phyloP scores from a whole-genome alignment of 108 stramenopile genomes.

The Bacterosira constricta region DNA sequence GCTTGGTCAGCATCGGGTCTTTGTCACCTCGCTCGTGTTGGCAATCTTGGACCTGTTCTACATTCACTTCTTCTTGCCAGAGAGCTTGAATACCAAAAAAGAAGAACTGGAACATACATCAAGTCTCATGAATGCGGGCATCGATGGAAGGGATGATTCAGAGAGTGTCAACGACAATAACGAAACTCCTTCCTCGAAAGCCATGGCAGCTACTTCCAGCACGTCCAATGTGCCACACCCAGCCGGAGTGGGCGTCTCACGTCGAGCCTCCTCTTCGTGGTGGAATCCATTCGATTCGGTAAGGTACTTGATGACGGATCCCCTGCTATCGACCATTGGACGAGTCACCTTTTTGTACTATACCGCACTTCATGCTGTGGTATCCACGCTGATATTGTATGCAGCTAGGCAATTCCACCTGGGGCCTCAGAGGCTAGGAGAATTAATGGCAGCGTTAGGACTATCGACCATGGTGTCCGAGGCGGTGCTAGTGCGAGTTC shows the following conservation, averaged over 20 bases:
- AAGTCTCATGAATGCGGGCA: conserved; percentile 7
- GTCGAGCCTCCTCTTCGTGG: conserved; percentile 34
- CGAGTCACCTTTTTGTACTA: conserved; percentile 92
- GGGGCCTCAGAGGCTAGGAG: conserved; percentile 82
- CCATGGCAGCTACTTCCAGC: conserved; percentile 30
- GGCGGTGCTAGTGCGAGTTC: conserved; percentile 86
- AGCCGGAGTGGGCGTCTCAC: conserved; percentile 26
- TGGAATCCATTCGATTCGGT: conserved; percentile 79
- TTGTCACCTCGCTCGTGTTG: conserved; percentile 59
- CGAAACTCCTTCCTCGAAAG: conserved; percentile 4
- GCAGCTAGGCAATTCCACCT: conserved; percentile 85
- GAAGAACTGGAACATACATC: conserved; percentile 7
- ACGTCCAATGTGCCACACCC: conserved; percentile 35
- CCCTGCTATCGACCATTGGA: conserved; percentile 80
- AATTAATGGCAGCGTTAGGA: conserved; percentile 92
- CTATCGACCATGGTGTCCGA: conserved; percentile 94
- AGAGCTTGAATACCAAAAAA: conserved; percentile 50
- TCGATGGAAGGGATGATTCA: not conserved
- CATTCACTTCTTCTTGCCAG: conserved; percentile 78
- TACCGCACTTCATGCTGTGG: conserved; percentile 92
- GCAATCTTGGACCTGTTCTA: conserved; percentile 77
- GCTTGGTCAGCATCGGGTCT: conserved; percentile 67
- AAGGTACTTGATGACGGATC: conserved; percentile 60
- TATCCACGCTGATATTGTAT: conserved; percentile 87
- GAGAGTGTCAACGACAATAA: not conserved